Evolutionary conservation across 352 stramenopile genomes (phyloP).

Genomic region (Phytophthora fragariae): DNA sequence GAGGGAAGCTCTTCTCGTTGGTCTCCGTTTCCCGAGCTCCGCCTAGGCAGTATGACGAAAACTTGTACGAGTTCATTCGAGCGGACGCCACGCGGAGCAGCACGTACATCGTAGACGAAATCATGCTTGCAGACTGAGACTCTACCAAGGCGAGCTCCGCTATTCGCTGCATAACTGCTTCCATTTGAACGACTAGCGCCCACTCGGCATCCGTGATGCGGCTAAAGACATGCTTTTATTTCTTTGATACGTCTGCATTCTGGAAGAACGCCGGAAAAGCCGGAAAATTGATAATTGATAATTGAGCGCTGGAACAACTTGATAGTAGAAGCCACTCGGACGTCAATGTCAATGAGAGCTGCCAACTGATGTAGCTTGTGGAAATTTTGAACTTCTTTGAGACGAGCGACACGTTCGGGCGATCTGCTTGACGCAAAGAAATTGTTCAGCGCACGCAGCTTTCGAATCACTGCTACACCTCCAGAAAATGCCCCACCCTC

Average conservation of each 20-base stretch:
- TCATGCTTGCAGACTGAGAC: neutral
- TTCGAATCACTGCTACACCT: conserved; percentile 9
- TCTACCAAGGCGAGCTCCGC: conserved; percentile 7
- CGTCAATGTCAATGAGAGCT: neutral
- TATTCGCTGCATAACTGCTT: neutral
- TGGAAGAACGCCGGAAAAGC: neutral
- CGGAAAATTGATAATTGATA: neutral
- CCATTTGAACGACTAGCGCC: neutral
- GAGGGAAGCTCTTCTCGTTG: neutral
- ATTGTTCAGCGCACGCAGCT: conserved; percentile 1
- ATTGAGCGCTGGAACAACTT: no score
- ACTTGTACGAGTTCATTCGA: conserved; percentile 5
- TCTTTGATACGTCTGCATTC: neutral
- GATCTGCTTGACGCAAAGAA: neutral
- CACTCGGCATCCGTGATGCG: neutral
- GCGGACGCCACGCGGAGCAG: neutral
- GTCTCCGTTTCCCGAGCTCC: neutral
- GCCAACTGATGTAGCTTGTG: neutral
- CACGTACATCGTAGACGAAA: conserved; percentile 6
- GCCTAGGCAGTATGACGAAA: neutral
- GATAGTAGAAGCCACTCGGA: neutral
- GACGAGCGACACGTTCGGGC: neutral
- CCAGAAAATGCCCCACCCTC: conserved; percentile 8
- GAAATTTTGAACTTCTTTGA: neutral
- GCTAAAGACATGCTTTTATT: neutral